Conservation (phyloP, 495 filamentous ascomycete genomes). For the Xylaria longipes region DNA sequence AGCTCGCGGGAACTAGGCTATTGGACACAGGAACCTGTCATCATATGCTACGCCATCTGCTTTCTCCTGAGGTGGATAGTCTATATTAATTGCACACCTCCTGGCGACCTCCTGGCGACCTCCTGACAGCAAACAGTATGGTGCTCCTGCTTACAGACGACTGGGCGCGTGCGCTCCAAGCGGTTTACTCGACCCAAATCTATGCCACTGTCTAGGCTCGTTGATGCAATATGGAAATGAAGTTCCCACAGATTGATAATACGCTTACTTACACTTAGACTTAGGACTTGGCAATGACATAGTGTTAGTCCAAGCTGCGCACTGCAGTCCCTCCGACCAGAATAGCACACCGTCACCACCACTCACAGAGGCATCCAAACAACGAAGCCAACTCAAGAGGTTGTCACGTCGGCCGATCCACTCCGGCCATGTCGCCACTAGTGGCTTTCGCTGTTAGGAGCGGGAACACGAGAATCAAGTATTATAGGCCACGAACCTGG, state of each 20-base stretch:
- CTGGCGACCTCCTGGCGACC: neutral
- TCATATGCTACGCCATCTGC: neutral
- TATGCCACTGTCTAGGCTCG: neutral
- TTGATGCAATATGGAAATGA: neutral
- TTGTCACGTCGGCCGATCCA: neutral
- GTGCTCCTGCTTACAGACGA: neutral
- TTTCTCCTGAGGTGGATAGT: conserved; percentile 1
- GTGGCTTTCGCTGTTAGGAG: neutral
- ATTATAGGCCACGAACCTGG: neutral
- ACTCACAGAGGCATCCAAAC: neutral
- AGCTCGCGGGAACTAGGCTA: conserved; percentile 3
- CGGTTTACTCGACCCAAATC: neutral
- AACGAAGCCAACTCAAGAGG: neutral
- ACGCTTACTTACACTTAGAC: neutral
- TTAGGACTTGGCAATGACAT: neutral
- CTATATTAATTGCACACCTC: conserved; percentile 27
- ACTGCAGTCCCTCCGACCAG: neutral
- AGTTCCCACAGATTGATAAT: neutral
- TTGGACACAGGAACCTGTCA: conserved; percentile 11
- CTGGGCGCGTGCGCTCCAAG: neutral
- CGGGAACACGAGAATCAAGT: neutral
- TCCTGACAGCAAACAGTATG: conserved; percentile 12
- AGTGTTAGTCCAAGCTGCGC: neutral
- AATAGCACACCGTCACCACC: neutral
- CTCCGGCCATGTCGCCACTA: neutral